Conservation (phyloP, 164 flowering plant genomes). For the Stephania yunnanensis region DNA sequence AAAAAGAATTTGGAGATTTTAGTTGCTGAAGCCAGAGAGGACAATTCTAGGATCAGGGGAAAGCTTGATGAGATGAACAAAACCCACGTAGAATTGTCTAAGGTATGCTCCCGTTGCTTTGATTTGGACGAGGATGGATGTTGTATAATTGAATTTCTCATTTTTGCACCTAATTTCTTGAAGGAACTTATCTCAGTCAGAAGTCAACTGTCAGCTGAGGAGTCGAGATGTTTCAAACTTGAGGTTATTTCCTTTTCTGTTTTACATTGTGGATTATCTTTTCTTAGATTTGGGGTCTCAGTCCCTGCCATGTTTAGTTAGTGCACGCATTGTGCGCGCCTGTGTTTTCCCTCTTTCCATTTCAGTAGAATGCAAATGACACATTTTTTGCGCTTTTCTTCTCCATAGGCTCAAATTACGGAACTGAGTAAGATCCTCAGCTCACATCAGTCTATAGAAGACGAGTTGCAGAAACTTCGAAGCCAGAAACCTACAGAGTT, state of each 20-base stretch:
- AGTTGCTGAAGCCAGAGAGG: constrained; percentile 38
- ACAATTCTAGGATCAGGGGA: constrained; percentile 45
- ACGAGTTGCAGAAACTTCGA: constrained; percentile 60
- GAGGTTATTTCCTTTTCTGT: constrained; percentile 49
- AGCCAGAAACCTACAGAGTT: constrained; percentile 55
- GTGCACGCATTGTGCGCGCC: neutral
- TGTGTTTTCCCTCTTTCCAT: neutral
- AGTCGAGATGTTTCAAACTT: constrained; percentile 84
- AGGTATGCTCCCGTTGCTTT: constrained; percentile 35
- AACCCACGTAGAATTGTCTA: constrained; percentile 62
- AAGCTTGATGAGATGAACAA: constrained; percentile 54
- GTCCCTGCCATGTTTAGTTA: neutral
- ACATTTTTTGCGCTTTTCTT: neutral
- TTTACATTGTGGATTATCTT: neutral
- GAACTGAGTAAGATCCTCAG: constrained; percentile 61
- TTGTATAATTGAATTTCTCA: constrained; percentile 9
- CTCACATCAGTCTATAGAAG: constrained; percentile 56
- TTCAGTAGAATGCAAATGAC: neutral
- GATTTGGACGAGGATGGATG: neutral
- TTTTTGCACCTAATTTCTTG: constrained; percentile 14
- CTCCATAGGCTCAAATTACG: constrained; percentile 70
- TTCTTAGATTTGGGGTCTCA: neutral
- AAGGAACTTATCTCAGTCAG: constrained; percentile 88
- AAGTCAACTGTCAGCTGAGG: constrained; percentile 73
- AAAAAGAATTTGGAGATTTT: constrained; percentile 44